Evolutionary conservation across 306 rosid genomes (phyloP), one percentile per base, ranked within the genome.

Genomic region (Rosa lucieae): DNA sequence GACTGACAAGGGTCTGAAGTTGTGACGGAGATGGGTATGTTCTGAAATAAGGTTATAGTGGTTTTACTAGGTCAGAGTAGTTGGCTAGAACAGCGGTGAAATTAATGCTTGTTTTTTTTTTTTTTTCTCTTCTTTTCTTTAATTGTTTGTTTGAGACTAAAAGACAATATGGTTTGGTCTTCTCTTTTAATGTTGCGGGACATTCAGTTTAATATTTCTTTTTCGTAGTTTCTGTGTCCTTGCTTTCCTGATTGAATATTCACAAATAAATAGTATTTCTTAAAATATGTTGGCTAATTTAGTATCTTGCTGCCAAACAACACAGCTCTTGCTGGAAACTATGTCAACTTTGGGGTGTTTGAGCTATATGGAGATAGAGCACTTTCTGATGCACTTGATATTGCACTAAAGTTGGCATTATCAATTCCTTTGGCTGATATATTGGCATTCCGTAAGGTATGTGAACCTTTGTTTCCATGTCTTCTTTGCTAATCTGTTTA

Each of bases 281-380:
- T 6, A 5, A 32, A 49, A 76, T 44, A 42, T 75, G 44, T 74
- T 51, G 5, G 13, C 80, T 90, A 67, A 84, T 53, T 76, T 77
- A 43, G 56, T 51, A 14, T 80, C 21, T 82, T 59, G 20, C 78
- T 39, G 10, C 66, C 72, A 72, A 81, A 73, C 86, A 80, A 84
- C 89, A 90, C 91, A 95, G 99, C 99, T 68, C 98, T 95, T 83
- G 82, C 96, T 80, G 99, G 99, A 84, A 95, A 95, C 75, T 95
- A 95, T 85, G 97, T 92, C 83, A 95, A 95, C 91, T 92, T 95
- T 81, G 99, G 99, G 29, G 99, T 95, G 76, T 95, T 95, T 89
- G 99, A 95, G 78, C 87, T 95, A 75, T 95, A 95, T 61, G 99
- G 99, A 40, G 99, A 95, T 84, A 86, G 92, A 85, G 99, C 99